Evolutionary conservation across 495 filamentous ascomycete genomes (phyloP).

Genomic region (Xylaria flabelliformis): DNA sequence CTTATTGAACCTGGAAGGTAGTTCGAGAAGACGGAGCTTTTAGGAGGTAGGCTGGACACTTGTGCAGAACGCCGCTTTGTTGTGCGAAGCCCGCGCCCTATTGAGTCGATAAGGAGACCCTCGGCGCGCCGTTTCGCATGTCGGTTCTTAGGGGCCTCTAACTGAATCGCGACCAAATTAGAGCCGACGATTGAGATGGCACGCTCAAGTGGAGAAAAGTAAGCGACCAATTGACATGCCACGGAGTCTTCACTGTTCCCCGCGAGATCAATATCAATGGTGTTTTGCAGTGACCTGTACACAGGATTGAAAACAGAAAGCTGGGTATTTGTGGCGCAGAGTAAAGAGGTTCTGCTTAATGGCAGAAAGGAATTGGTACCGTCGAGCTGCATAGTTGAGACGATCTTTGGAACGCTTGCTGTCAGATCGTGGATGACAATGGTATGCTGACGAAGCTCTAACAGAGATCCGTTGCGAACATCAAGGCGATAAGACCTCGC

Average conservation of each 20-base stretch:
- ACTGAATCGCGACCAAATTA: conserved; percentile 65
- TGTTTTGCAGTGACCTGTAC: conserved; percentile 68
- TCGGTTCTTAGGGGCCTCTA: conserved; percentile 65
- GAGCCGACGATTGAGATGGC: conserved; percentile 65
- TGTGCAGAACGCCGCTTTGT: conserved; percentile 32
- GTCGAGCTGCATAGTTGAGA: conserved; percentile 45
- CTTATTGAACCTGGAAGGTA: conserved; percentile 47
- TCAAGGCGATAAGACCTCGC: conserved; percentile 58
- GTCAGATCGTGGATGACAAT: conserved; percentile 60
- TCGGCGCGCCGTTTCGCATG: conserved; percentile 66
- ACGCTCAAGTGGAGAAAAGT: conserved; percentile 68
- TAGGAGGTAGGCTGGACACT: conserved; percentile 23
- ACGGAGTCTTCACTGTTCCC: conserved; percentile 31
- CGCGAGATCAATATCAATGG: conserved; percentile 48
- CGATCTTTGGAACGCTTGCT: conserved; percentile 53
- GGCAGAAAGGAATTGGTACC: conserved; percentile 58
- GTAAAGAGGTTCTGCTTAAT: conserved; percentile 57
- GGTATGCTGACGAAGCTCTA: conserved; percentile 52
- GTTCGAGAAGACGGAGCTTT: conserved; percentile 45
- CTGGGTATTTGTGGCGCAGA: conserved; percentile 49
- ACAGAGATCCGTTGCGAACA: conserved; percentile 59
- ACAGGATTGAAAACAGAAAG: conserved; percentile 68
- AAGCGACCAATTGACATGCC: conserved; percentile 58
- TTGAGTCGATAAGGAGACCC: conserved; percentile 73
- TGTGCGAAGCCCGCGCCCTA: conserved; percentile 61